phyloP scores from a whole-genome alignment of 768 basidiomycete genomes.

The Amanita exitialis region DNA sequence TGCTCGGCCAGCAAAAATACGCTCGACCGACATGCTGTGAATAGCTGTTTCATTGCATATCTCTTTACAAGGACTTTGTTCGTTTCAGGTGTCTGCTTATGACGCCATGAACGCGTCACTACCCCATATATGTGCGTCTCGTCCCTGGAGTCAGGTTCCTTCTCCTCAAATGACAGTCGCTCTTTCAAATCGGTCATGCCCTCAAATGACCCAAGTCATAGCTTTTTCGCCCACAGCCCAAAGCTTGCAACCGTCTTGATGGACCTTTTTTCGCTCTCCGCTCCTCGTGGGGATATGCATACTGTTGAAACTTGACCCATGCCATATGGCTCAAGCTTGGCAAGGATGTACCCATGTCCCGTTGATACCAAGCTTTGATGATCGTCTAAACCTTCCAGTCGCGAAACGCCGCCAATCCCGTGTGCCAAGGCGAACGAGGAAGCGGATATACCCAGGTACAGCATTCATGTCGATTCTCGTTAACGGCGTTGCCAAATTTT shows the following conservation, averaged over 20 bases:
- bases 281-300: background rate
- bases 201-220: background rate
- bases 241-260: background rate
- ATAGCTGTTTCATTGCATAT: no score
- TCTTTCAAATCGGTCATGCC: background rate
- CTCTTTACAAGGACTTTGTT: no score
- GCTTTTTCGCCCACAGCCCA: background rate
- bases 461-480: no score
- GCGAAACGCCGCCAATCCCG: no score
- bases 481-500: no score
- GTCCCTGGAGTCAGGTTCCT: background rate
- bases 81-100: background rate
- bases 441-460: no score
- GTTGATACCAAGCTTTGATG: no score
- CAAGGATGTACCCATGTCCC: no score
- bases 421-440: no score
- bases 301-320: background rate
- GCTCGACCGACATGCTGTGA: no score
- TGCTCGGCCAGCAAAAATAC: no score
- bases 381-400: no score
- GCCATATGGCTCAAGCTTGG: background rate
- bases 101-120: background rate
- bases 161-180: background rate
- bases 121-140: background rate
- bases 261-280: background rate